Conservation (phyloP, 2,329 filamentous ascomycete species). For the Neoarthrinium moseri region DNA sequence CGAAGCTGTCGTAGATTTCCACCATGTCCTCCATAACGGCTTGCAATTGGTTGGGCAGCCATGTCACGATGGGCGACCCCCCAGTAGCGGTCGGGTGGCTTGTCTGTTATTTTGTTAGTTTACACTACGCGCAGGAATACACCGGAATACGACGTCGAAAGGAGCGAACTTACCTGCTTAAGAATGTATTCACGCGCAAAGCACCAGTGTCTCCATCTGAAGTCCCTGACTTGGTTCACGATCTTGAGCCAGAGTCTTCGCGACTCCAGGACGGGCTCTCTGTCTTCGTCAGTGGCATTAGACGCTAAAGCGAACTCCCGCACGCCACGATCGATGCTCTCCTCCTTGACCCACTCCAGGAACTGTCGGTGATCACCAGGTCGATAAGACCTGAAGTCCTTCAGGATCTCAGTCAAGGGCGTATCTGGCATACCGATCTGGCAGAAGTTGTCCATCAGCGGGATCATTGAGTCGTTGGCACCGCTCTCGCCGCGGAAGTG, state of each 20-base stretch:
- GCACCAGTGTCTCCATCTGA: slow-evolving; percentile 83
- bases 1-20: slow-evolving; percentile 49
- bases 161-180: no score
- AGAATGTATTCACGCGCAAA: slow-evolving; percentile 84
- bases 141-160: no score
- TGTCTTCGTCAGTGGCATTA: slow-evolving; percentile 24
- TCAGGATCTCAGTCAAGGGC: slow-evolving; percentile 82
- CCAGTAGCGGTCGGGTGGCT: slow-evolving; percentile 76
- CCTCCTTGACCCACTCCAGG: slow-evolving; percentile 65
- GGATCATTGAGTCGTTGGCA: slow-evolving; percentile 93
- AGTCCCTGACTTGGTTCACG: slow-evolving; percentile 75
- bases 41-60: slow-evolving; percentile 78
- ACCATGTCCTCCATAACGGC: slow-evolving; percentile 73
- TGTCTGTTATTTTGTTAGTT: no score
- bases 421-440: slow-evolving; percentile 86
- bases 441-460: slow-evolving; percentile 83
- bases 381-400: slow-evolving; percentile 86
- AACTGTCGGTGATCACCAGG: slow-evolving; percentile 88
- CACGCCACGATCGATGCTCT: slow-evolving; percentile 48
- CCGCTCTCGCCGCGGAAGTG: slow-evolving; percentile 90
- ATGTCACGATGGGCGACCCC: slow-evolving; percentile 79
- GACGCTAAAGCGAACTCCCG: slow-evolving; percentile 56
- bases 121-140: no score
- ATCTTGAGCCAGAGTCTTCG: slow-evolving; percentile 61
- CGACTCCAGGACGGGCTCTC: slow-evolving; percentile 43